phyloP scores from a whole-genome alignment of 148 eudicot species.

The Salicornia ramosissima region DNA sequence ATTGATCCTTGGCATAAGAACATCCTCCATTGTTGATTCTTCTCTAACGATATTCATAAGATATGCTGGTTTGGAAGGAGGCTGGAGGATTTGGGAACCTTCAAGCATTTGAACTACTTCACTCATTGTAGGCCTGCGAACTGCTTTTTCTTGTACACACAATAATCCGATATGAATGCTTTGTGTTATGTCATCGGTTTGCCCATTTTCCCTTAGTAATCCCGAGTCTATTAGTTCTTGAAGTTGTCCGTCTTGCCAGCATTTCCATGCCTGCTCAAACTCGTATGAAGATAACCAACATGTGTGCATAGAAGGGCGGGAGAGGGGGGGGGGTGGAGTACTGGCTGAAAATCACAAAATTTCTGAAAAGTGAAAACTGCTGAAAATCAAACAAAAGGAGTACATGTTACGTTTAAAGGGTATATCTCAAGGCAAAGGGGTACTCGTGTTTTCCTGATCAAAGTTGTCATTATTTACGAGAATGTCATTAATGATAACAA shows the following conservation, averaged over 20 bases:
- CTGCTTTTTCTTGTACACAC: constrained; percentile 20
- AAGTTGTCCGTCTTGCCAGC: constrained; percentile 18
- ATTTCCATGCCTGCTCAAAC: constrained; percentile 31
- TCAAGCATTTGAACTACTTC: constrained; percentile 9
- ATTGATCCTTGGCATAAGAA: background rate
- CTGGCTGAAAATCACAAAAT: too few species aligned
- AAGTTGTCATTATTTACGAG: too few species aligned
- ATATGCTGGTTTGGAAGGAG: constrained; percentile 18
- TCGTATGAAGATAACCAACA: too few species aligned
- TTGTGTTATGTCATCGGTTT: background rate
- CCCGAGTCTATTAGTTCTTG: constrained; percentile 23
- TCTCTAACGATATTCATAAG: background rate
- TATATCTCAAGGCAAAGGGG: too few species aligned
- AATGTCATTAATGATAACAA: too few species aligned
- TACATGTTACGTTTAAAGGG: too few species aligned
- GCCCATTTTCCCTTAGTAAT: background rate
- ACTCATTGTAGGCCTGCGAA: constrained; percentile 19
- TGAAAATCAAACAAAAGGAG: too few species aligned
- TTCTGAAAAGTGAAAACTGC: too few species aligned
- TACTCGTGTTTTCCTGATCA: too few species aligned
- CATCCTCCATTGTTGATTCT: background rate
- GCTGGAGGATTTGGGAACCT: constrained; percentile 5
- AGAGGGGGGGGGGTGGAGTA: too few species aligned
- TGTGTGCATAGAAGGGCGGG: too few species aligned
- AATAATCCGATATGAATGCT: constrained; percentile 23